A percentile compares a stretch with the other conserved stretches of the same genome.
These are phyloP conservation scores for Xylariaceae sp. DNA, from an alignment of 2,329 filamentous ascomycete genomes.

Conservation along the genomic window DNA sequence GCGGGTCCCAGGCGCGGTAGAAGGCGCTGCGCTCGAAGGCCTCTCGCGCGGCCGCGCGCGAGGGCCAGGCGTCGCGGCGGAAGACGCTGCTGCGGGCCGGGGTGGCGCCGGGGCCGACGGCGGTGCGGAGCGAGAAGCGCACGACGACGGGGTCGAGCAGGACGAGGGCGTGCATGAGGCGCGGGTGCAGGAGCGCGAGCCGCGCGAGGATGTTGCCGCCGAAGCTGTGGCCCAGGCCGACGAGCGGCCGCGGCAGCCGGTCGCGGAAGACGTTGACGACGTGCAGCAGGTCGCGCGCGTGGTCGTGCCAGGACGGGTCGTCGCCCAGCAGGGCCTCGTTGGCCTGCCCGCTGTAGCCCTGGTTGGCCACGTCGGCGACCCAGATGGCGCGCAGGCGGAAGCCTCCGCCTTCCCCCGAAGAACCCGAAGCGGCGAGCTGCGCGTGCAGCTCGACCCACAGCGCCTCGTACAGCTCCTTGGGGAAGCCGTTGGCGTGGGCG, in stretches of 20 bases:
- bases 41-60: conserved; percentile 57
- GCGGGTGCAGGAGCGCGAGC: conserved; percentile 69
- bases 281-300: conserved; percentile 74
- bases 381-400: conserved; percentile 75
- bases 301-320: conserved; percentile 83
- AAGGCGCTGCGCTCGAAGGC: conserved; percentile 64
- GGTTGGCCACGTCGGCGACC: conserved; percentile 83
- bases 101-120: conserved; percentile 24
- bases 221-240: conserved; percentile 86
- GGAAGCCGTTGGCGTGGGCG: conserved; percentile 86
- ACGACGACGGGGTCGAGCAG: conserved; percentile 81
- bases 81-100: conserved; percentile 56
- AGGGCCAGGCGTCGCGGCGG: conserved; percentile 78
- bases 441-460: conserved; percentile 76
- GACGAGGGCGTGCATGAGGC: conserved; percentile 66
- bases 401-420: no score
- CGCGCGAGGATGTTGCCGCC: conserved; percentile 68
- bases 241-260: conserved; percentile 71
- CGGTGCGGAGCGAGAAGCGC: conserved; percentile 31
- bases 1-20: conserved; percentile 74
- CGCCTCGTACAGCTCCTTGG: conserved; percentile 92
- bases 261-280: conserved; percentile 77
- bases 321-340: conserved; percentile 74
- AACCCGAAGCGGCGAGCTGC: conserved; percentile 42
- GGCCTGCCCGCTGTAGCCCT: conserved; percentile 69